Conservation (phyloP, 2,329 filamentous ascomycete species). For the Dactylella cylindrospora region DNA sequence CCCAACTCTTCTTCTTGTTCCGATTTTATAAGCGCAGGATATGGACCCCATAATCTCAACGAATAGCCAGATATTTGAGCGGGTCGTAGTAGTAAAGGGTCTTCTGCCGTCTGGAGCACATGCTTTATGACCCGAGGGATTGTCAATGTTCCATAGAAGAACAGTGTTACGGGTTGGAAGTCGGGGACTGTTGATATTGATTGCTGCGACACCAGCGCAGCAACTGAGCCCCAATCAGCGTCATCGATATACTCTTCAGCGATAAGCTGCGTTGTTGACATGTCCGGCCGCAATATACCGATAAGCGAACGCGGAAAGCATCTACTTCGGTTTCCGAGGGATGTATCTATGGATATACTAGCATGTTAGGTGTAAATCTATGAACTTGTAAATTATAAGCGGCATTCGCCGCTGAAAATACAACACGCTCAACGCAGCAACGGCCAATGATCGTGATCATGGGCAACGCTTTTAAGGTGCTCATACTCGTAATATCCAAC, state of each 20-base stretch:
- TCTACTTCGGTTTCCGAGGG: too few species aligned
- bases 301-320: too few species aligned
- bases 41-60: slow-evolving; percentile 11
- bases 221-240: neutral
- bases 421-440: slow-evolving; percentile 12
- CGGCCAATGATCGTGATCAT: neutral
- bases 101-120: neutral
- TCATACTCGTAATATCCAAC: too few species aligned
- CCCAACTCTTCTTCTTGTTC: neutral
- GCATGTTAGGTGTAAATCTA: too few species aligned
- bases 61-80: slow-evolving; percentile 4
- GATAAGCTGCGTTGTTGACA: too few species aligned
- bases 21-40: slow-evolving; percentile 8
- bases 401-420: neutral
- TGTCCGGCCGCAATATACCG: too few species aligned
- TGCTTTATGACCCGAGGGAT: slow-evolving; percentile 1
- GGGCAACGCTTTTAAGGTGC: neutral
- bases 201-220: too few species aligned
- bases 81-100: slow-evolving; percentile 2
- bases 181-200: neutral
- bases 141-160: slow-evolving; percentile 8
- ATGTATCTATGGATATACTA: too few species aligned
- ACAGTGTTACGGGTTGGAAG: slow-evolving; percentile 9
- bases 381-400: neutral
- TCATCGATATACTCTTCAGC: too few species aligned